These are phyloP conservation scores for Fraxinus platypoda DNA, from an alignment of 305 asterid genomes.

Conservation along the genomic window DNA sequence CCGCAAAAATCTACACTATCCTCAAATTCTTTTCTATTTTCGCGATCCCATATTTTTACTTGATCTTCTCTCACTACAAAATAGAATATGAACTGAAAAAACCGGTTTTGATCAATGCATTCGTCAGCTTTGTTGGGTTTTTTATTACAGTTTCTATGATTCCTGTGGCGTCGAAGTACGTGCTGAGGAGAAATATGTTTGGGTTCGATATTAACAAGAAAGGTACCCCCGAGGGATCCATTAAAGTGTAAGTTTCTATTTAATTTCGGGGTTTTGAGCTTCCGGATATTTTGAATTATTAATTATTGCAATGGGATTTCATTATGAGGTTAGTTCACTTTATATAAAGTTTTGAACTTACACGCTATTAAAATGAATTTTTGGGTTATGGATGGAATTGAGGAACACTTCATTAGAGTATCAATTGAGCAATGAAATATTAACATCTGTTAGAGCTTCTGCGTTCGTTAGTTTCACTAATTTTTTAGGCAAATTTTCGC, in stretches of 20 bases:
- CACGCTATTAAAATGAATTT: neutral
- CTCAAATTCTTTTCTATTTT: constrained; percentile 41
- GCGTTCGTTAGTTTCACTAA: neutral
- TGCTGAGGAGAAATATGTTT: constrained; percentile 62
- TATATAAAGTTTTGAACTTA: neutral
- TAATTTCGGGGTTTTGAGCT: neutral
- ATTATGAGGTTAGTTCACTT: neutral
- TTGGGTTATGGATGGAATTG: neutral
- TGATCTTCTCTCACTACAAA: constrained; percentile 46
- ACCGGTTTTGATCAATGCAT: constrained; percentile 54
- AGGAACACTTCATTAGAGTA: neutral
- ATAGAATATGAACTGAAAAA: constrained; percentile 57
- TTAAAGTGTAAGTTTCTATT: constrained; percentile 67
- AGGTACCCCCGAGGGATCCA: constrained; percentile 81
- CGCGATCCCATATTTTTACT: constrained; percentile 56
- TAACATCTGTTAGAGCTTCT: neutral
- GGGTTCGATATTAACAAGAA: constrained; percentile 82
- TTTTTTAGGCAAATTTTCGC: neutral
- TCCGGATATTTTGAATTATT: constrained; percentile 7
- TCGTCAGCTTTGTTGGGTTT: constrained; percentile 61
- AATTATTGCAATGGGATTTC: neutral
- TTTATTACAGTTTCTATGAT: constrained; percentile 49
- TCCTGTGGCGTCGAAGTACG: constrained; percentile 77
- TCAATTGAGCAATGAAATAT: neutral
- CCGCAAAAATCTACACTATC: constrained; percentile 46